phyloP scores from a whole-genome alignment of 2,329 filamentous ascomycete genomes.

The Lasiodiplodia sp. region DNA sequence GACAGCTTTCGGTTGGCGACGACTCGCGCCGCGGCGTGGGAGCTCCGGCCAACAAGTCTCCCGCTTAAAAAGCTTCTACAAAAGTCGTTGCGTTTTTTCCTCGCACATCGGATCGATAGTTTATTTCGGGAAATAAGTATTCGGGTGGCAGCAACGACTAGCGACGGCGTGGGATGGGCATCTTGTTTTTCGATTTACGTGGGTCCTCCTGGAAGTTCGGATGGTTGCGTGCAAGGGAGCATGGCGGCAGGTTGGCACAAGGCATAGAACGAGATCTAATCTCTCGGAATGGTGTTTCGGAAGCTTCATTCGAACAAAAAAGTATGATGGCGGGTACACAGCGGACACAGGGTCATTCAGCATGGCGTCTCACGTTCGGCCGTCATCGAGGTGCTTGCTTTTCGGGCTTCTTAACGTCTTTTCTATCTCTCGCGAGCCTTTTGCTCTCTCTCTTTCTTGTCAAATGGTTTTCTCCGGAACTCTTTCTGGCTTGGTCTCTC shows the following conservation, averaged over 20 bases:
- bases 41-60: constrained; percentile 49
- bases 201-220: constrained; percentile 29
- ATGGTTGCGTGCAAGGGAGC: constrained; percentile 30
- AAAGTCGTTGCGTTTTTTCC: constrained; percentile 30
- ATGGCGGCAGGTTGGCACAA: constrained; percentile 32
- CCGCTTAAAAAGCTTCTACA: constrained; percentile 40
- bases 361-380: constrained; percentile 28
- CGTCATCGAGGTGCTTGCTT: constrained; percentile 28
- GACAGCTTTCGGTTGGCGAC: constrained; percentile 73
- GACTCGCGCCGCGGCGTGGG: constrained; percentile 53
- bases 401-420: constrained; percentile 29
- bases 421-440: constrained; percentile 26
- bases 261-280: constrained; percentile 30
- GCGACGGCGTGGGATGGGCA: constrained; percentile 31
- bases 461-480: constrained; percentile 29
- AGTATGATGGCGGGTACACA: constrained; percentile 29
- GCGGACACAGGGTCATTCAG: constrained; percentile 25
- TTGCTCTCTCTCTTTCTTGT: constrained; percentile 29
- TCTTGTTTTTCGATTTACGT: constrained; percentile 32
- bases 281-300: constrained; percentile 31
- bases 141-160: constrained; percentile 32
- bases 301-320: constrained; percentile 31
- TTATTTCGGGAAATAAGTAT: constrained; percentile 29
- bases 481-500: constrained; percentile 29
- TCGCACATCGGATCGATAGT: constrained; percentile 31